Percentiles rank a stretch among this genome's conserved stretches.
These are phyloP conservation scores for Herpetomonas samuelpessoai DNA, from an alignment of 208 protist species.

Conservation along the genomic window DNA sequence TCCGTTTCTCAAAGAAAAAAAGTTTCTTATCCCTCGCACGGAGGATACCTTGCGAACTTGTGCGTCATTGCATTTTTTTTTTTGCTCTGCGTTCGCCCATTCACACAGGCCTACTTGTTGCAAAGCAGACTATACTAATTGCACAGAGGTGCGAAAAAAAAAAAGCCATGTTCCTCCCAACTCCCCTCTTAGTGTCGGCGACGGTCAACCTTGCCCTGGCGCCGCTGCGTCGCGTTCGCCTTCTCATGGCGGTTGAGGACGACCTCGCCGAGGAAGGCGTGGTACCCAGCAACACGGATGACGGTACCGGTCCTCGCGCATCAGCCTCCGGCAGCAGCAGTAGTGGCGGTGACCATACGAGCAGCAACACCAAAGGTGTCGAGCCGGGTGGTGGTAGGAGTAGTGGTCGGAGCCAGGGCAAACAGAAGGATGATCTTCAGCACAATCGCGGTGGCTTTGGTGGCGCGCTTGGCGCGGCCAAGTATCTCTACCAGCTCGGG, in stretches of 20 bases:
- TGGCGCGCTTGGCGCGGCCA: constrained; percentile 32
- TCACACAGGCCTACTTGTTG: no score
- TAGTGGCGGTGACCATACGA: no score
- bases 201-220: constrained; percentile 10
- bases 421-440: neutral
- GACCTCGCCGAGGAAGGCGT: constrained; percentile 34
- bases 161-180: constrained; percentile 5
- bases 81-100: no score
- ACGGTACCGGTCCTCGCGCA: neutral
- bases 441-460: constrained; percentile 26
- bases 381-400: no score
- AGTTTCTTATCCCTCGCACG: no score
- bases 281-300: constrained; percentile 7
- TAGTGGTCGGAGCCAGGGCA: neutral
- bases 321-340: neutral
- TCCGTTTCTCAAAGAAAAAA: no score
- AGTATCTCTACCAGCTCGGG: constrained; percentile 40
- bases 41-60: no score
- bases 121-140: no score
- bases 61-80: no score
- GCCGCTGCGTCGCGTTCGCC: constrained; percentile 27
- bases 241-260: constrained; percentile 30
- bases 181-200: neutral
- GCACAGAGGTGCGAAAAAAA: no score
- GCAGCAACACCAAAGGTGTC: no score